These are phyloP conservation scores for Candida glucosophila DNA, from an alignment of 1,139 yeast genomes.

Conservation along the genomic window DNA sequence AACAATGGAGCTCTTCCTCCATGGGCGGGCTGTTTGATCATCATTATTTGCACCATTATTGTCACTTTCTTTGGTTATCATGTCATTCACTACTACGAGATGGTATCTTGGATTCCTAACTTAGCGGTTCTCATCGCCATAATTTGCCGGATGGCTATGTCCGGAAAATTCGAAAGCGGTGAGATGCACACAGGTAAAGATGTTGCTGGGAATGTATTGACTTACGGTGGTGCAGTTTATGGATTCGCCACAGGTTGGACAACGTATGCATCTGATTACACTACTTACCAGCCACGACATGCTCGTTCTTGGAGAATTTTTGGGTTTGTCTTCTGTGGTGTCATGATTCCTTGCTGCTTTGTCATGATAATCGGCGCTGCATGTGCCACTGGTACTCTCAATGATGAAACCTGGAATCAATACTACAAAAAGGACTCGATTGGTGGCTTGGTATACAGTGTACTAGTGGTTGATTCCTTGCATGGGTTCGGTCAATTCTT, in stretches of 20 bases:
- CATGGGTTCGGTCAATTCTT: slow-evolving; percentile 88
- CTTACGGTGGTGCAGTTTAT: slow-evolving; percentile 77
- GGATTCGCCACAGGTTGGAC: slow-evolving; percentile 97
- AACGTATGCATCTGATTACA: slow-evolving; percentile 86
- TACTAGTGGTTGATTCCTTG: slow-evolving; percentile 68
- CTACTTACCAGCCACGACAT: slow-evolving; percentile 69
- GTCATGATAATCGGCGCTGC: slow-evolving; percentile 85
- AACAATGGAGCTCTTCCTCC: slow-evolving; percentile 69
- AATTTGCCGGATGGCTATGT: slow-evolving; percentile 65
- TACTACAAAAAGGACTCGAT: slow-evolving; percentile 47
- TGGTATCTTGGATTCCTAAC: slow-evolving; percentile 85
- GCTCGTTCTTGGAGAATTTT: slow-evolving; percentile 54
- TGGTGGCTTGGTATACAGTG: slow-evolving; percentile 78
- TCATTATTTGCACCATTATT: slow-evolving; percentile 58
- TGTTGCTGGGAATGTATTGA: slow-evolving; percentile 69
- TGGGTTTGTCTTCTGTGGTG: slow-evolving; percentile 53
- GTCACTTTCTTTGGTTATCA: slow-evolving; percentile 85
- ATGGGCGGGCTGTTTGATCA: slow-evolving; percentile 82
- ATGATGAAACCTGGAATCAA: slow-evolving; percentile 39
- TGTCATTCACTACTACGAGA: slow-evolving; percentile 74
- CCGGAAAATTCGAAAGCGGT: slow-evolving; percentile 49
- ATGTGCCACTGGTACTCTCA: slow-evolving; percentile 56
- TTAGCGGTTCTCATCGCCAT: slow-evolving; percentile 62
- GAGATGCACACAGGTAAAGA: slow-evolving; percentile 42
- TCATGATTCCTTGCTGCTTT: slow-evolving; percentile 60